These are phyloP conservation scores for Aspergillus homomorphus DNA, from an alignment of 495 filamentous ascomycete species.

Conservation along the genomic window DNA sequence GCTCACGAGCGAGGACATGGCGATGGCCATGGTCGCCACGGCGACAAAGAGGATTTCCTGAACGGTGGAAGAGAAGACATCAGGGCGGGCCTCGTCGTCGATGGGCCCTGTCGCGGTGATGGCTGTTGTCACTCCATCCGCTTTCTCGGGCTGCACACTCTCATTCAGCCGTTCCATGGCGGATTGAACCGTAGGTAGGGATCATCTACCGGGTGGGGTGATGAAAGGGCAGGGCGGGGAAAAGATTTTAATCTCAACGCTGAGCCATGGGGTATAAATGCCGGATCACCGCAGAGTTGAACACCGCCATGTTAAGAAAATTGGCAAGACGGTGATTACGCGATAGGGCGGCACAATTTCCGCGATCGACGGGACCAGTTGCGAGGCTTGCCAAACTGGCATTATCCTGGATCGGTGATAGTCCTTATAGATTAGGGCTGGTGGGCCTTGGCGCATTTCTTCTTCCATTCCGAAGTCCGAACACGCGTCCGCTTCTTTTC, in stretches of 20 bases:
- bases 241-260: background rate
- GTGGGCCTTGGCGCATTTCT: background rate
- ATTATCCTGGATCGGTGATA: background rate
- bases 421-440: too few relatives aligned
- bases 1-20: slow-evolving; percentile 56
- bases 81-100: slow-evolving; percentile 36
- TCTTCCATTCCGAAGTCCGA: too few relatives aligned
- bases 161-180: background rate
- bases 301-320: background rate
- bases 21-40: slow-evolving; percentile 67
- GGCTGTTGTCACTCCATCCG: background rate
- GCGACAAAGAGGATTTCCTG: slow-evolving; percentile 67
- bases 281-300: too few relatives aligned
- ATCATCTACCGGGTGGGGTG: background rate
- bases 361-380: too few relatives aligned
- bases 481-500: too few relatives aligned
- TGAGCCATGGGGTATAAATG: background rate
- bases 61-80: slow-evolving; percentile 58
- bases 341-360: background rate
- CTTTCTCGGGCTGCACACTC: background rate
- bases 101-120: background rate
- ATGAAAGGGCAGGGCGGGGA: background rate
- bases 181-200: background rate
- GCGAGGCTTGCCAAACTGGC: background rate
- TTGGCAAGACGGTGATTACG: background rate